These are phyloP conservation scores for Pseudoperonospora humuli DNA, from an alignment of 352 stramenopile genomes.

Conservation along the genomic window DNA sequence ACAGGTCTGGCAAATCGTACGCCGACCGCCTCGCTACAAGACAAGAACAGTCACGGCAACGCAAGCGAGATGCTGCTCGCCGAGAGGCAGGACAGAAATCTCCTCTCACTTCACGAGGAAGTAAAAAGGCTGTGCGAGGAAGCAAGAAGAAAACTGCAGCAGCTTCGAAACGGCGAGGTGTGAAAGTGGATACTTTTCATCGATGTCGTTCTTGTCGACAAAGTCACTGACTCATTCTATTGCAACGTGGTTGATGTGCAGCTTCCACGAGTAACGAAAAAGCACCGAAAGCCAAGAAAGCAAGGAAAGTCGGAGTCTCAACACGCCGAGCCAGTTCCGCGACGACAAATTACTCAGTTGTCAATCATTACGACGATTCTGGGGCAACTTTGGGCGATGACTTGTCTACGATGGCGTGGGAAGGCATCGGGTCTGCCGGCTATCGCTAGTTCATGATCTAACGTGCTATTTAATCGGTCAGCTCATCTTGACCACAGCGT, in stretches of 20 bases:
- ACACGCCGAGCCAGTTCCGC: slow-evolving; percentile 31
- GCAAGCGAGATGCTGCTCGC: slow-evolving; percentile 25
- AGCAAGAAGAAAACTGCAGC: slow-evolving; percentile 24
- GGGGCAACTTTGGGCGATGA: slow-evolving; percentile 40
- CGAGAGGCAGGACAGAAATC: slow-evolving; percentile 1
- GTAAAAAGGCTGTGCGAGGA: slow-evolving; percentile 15
- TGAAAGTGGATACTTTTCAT: neutral
- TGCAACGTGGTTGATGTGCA: slow-evolving; percentile 2
- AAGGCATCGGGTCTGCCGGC: slow-evolving; percentile 53
- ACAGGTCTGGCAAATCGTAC: slow-evolving; percentile 41
- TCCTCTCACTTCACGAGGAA: neutral
- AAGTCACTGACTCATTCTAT: neutral
- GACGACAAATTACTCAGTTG: slow-evolving; percentile 10
- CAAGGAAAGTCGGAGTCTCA: slow-evolving; percentile 12
- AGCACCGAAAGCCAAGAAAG: slow-evolving; percentile 19
- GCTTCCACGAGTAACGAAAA: slow-evolving; percentile 12
- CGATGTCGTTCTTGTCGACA: neutral
- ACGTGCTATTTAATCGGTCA: slow-evolving; percentile 10
- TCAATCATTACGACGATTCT: slow-evolving; percentile 61
- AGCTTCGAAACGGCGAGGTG: slow-evolving; percentile 24
- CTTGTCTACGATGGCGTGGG: slow-evolving; percentile 62
- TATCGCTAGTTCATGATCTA: slow-evolving; percentile 40
- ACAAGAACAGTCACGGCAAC: slow-evolving; percentile 39
- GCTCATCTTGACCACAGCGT: neutral
- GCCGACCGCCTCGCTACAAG: slow-evolving; percentile 38